These are phyloP conservation scores for Fusarium torulosum DNA, from an alignment of 2,329 filamentous ascomycete species.

Conservation along the genomic window DNA sequence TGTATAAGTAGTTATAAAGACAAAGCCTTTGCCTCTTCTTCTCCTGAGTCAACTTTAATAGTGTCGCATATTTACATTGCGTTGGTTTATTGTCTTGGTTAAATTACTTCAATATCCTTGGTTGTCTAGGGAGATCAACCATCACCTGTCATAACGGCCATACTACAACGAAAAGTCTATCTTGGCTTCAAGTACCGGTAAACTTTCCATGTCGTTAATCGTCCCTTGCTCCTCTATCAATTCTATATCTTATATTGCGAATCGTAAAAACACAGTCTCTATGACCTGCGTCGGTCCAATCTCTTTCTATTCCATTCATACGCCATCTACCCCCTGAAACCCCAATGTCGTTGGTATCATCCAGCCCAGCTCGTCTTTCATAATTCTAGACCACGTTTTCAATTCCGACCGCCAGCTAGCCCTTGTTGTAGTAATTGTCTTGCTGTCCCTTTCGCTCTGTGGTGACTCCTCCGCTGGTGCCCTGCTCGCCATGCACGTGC, in stretches of 20 bases:
- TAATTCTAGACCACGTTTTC: background rate
- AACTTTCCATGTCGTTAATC: conserved; percentile 9
- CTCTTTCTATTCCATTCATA: conserved; percentile 13
- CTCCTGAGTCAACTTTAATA: background rate
- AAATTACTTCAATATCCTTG: conserved; percentile 7
- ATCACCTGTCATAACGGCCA: background rate
- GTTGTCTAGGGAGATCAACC: conserved; percentile 14
- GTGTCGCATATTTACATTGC: background rate
- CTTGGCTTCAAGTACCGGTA: background rate
- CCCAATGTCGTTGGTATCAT: conserved; percentile 35
- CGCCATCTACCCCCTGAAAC: conserved; percentile 5
- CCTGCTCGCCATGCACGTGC: conserved; percentile 62
- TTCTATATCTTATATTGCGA: conserved; percentile 23
- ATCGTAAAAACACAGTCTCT: conserved; percentile 11
- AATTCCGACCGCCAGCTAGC: conserved; percentile 14
- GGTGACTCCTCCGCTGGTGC: conserved; percentile 55
- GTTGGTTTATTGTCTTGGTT: conserved; percentile 6
- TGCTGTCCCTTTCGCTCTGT: conserved; percentile 56
- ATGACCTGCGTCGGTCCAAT: background rate
- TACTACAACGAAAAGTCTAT: too few relatives aligned
- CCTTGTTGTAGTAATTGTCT: conserved; percentile 63
- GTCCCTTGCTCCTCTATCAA: conserved; percentile 15
- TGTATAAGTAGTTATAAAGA: background rate
- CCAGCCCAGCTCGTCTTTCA: conserved; percentile 2
- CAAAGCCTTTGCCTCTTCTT: background rate